Evolutionary conservation across 106 monocot genomes (phyloP).

Genomic region (Ottelia alismoides): DNA sequence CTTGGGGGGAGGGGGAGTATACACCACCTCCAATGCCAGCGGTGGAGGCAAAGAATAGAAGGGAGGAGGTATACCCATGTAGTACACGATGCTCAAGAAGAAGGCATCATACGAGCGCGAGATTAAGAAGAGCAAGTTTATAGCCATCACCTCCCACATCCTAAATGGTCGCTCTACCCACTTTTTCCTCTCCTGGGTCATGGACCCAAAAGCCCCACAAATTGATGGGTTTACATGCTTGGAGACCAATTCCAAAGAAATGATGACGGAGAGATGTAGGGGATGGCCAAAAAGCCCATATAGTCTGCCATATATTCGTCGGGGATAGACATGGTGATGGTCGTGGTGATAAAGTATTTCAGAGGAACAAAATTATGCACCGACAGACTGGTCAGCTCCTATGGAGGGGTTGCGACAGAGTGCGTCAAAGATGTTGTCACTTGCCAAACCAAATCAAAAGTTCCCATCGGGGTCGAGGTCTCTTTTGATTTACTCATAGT

Average conservation of each 20-base stretch:
- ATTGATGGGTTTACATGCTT: slow-evolving; percentile 96
- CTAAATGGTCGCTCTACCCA: slow-evolving; percentile 61
- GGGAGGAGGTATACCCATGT: slow-evolving; percentile 8
- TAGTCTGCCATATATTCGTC: slow-evolving; percentile 83
- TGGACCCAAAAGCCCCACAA: slow-evolving; percentile 82
- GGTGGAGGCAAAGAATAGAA: slow-evolving; percentile 7
- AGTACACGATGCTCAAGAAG: slow-evolving; percentile 57
- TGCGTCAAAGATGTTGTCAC: slow-evolving; percentile 66
- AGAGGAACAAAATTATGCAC: slow-evolving; percentile 96
- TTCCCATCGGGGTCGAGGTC: slow-evolving; percentile 61
- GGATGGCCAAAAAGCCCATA: slow-evolving; percentile 86
- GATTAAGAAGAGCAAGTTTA: slow-evolving; percentile 86
- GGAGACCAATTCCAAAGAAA: slow-evolving; percentile 79
- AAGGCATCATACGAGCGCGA: slow-evolving; percentile 58
- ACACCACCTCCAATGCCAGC: background rate
- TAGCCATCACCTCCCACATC: slow-evolving; percentile 68
- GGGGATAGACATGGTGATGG: slow-evolving; percentile 93
- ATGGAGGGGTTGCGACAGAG: slow-evolving; percentile 85
- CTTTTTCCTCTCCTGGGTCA: slow-evolving; percentile 76
- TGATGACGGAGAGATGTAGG: slow-evolving; percentile 93
- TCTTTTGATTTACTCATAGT: slow-evolving; percentile 72
- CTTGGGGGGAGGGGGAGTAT: no score
- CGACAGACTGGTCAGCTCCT: slow-evolving; percentile 77
- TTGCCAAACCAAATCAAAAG: slow-evolving; percentile 76
- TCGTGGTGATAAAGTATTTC: slow-evolving; percentile 93